Evolutionary conservation across 1,284 basidiomycete species (phyloP).

Genomic region (Thelephora terrestris): DNA sequence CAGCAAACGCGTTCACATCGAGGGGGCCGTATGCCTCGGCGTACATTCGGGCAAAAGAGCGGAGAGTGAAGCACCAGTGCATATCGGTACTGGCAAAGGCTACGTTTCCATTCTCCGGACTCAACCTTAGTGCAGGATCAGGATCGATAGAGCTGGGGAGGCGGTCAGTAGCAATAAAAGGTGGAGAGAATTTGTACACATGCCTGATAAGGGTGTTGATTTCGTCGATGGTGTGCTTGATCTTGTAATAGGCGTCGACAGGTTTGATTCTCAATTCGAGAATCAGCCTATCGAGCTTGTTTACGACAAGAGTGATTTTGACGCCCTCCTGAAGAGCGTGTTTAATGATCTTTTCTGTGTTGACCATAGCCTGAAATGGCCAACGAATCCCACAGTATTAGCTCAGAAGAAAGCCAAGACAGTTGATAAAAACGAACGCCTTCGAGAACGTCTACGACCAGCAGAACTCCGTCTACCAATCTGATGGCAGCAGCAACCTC

Average conservation of each 20-base stretch:
- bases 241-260: conserved; percentile 95
- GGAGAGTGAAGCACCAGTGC: conserved; percentile 95
- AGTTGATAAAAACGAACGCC: conserved; percentile 47
- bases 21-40: conserved; percentile 76
- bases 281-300: conserved; percentile 97
- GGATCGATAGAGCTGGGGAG: conserved; percentile 72
- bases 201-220: conserved; percentile 93
- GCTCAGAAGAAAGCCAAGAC: background rate
- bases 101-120: conserved; percentile 94
- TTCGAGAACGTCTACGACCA: conserved; percentile 95
- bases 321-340: conserved; percentile 84
- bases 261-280: conserved; percentile 95
- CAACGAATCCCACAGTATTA: conserved; percentile 7
- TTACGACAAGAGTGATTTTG: conserved; percentile 90
- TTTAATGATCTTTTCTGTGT: conserved; percentile 77
- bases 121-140: conserved; percentile 78
- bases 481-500: conserved; percentile 88
- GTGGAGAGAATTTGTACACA: conserved; percentile 11
- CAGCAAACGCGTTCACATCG: conserved; percentile 42
- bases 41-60: conserved; percentile 95
- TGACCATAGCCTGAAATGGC: conserved; percentile 68
- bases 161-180: background rate
- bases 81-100: conserved; percentile 96
- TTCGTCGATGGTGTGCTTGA: conserved; percentile 98
- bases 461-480: conserved; percentile 85